Conservation (phyloP, 148 eudicot species). For the Amaranthus palmeri region DNA sequence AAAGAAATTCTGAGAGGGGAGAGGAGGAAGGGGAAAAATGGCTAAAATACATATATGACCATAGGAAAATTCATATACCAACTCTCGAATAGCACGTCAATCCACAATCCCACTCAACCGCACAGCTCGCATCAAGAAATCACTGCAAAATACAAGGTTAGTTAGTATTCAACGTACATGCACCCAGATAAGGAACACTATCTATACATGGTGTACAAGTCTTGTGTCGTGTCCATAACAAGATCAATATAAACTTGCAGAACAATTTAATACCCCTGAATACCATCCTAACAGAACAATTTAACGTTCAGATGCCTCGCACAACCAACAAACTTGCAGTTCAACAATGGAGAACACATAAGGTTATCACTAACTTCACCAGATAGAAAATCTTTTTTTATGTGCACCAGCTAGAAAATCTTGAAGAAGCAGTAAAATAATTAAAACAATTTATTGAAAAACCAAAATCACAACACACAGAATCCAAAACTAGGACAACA, state of each 20-base stretch:
- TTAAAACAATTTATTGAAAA: no score
- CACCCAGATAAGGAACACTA: not conserved
- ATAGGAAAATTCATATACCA: slow-evolving; percentile 8
- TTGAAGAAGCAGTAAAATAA: no score
- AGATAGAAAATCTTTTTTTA: no score
- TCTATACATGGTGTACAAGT: not conserved
- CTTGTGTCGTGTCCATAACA: not conserved
- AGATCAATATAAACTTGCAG: not conserved
- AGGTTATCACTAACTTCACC: not conserved
- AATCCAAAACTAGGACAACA: not conserved
- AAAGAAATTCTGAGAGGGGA: not conserved
- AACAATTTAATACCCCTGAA: not conserved
- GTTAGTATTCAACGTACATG: not conserved
- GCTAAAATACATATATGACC: slow-evolving; percentile 16
- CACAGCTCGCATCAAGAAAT: slow-evolving; percentile 12
- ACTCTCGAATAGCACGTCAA: slow-evolving; percentile 1
- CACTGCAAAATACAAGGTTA: slow-evolving; percentile 19
- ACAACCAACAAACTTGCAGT: not conserved
- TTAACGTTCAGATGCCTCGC: not conserved
- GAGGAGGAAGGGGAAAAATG: slow-evolving; percentile 3
- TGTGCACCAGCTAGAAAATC: no score
- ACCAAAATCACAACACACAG: no score
- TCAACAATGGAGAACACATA: not conserved
- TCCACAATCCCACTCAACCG: slow-evolving; percentile 9
- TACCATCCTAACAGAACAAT: not conserved